Conservation (phyloP, 768 basidiomycete genomes). For the Mycena pura region DNA sequence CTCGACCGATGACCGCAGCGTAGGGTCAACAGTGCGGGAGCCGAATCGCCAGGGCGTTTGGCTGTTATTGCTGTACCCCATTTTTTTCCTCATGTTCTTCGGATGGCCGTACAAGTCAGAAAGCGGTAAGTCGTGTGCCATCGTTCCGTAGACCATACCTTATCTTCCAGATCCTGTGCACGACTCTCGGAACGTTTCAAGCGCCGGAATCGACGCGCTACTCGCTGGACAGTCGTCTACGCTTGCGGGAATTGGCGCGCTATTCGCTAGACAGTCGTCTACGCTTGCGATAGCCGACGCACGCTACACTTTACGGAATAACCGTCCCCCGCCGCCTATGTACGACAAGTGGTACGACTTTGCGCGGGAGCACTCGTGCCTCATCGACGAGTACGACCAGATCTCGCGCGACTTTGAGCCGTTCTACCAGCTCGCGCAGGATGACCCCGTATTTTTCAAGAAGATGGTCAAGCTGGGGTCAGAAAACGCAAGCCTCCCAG, state of each 20-base stretch:
- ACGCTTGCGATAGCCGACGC: slow-evolving; percentile 20
- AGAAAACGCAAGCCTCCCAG: too few relatives aligned
- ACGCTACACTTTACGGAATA: slow-evolving; percentile 23
- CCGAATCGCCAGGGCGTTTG: not conserved
- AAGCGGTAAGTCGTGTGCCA: too few relatives aligned
- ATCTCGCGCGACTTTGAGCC: slow-evolving; percentile 27
- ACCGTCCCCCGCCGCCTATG: slow-evolving; percentile 22
- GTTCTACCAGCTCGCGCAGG: slow-evolving; percentile 26
- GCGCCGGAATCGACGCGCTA: too few relatives aligned
- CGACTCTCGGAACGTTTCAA: not conserved
- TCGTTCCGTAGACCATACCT: too few relatives aligned
- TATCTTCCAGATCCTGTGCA: not conserved
- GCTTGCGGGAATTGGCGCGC: slow-evolving; percentile 6
- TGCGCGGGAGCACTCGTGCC: slow-evolving; percentile 21
- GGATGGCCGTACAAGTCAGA: too few relatives aligned
- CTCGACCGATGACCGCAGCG: slow-evolving; percentile 6
- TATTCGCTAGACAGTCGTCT: slow-evolving; percentile 16
- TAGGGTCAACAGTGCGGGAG: not conserved
- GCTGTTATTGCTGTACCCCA: too few relatives aligned
- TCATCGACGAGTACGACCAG: slow-evolving; percentile 29
- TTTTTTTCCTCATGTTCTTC: too few relatives aligned
- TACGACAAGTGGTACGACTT: slow-evolving; percentile 25
- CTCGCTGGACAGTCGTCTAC: too few relatives aligned
- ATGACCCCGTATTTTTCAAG: slow-evolving; percentile 22
- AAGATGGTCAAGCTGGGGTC: slow-evolving; percentile 17